A percentile compares a stretch with the other conserved stretches of the same genome.
phyloP scores from a whole-genome alignment of 2,329 filamentous ascomycete species.

The Macroventuria anomochaeta region DNA sequence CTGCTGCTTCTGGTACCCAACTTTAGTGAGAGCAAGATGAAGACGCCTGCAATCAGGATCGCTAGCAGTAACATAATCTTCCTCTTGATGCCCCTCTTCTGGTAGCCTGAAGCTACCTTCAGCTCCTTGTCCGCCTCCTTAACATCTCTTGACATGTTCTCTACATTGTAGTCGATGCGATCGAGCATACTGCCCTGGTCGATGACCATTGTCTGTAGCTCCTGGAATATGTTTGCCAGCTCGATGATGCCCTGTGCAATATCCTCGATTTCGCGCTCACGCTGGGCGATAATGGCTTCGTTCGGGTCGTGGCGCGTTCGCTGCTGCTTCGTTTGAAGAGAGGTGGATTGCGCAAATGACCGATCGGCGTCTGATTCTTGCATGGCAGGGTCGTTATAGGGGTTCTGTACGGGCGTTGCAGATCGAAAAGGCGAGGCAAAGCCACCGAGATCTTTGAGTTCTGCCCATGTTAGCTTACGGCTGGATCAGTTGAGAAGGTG shows the following conservation, averaged over 20 bases:
- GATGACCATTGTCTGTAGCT: slow-evolving; percentile 86
- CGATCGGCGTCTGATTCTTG: slow-evolving; percentile 90
- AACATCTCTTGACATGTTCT: slow-evolving; percentile 91
- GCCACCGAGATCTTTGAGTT: slow-evolving; percentile 55
- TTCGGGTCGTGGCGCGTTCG: slow-evolving; percentile 67
- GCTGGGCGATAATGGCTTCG: slow-evolving; percentile 84
- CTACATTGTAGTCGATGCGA: slow-evolving; percentile 81
- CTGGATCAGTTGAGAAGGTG: neutral
- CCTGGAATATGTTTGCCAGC: slow-evolving; percentile 93
- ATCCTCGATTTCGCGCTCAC: slow-evolving; percentile 95
- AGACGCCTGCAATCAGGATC: slow-evolving; percentile 81
- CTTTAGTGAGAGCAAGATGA: slow-evolving; percentile 85
- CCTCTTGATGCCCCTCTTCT: slow-evolving; percentile 84
- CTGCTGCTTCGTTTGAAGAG: slow-evolving; percentile 76
- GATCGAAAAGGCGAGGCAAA: slow-evolving; percentile 57
- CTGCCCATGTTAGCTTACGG: slow-evolving; percentile 35
- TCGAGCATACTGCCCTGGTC: slow-evolving; percentile 61
- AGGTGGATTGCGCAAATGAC: slow-evolving; percentile 85
- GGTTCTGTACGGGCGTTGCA: slow-evolving; percentile 59
- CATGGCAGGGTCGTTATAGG: slow-evolving; percentile 83
- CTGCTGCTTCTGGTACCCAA: slow-evolving; percentile 60
- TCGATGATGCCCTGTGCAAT: slow-evolving; percentile 99
- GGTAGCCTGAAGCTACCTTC: slow-evolving; percentile 84
- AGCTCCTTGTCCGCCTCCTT: slow-evolving; percentile 93
- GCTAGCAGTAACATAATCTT: slow-evolving; percentile 91